Base-by-base conservation (phyloP, 176 grass and related monocot species). In the Echinochloa phyllopogon region DNA sequence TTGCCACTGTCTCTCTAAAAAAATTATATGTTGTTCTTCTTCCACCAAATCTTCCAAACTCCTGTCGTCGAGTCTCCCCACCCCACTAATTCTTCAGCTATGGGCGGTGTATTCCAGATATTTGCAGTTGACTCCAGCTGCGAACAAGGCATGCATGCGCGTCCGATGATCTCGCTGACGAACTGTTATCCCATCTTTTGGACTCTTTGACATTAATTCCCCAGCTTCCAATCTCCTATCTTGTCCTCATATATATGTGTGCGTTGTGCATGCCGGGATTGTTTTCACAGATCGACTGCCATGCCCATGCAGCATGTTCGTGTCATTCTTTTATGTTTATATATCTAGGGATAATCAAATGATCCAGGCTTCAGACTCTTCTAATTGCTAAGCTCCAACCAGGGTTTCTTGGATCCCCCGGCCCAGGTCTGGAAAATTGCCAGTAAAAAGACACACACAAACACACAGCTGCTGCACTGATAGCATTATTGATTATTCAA, bases 131-230 rank as follows among this genome's bases (percentile, higher is more conserved):
- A 86, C 75, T 86, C 25, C 15, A 21, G 76, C 55, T 27, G 21
- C 13, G 49, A 62, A 8, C 27, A 20, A 65, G 9, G 57, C 37
- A 82, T 52, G 45, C 59, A 12, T 51, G 69, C 53, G 17, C 39
- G 5, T 10, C 47, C 50, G 52, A 62, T 49, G 65, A 74, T 86
- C 76, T 42, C 51, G 84, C 76, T 86, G 44, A 86, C 53, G 67
- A 86, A 79, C 37, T 72, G 42, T 72, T 40, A 62, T 79, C 65
- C 43, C 69, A 70, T 24, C 16, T 65, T 55, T 74, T 86, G 76
- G 56, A 74, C 47, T 55, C 49, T 44, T 11, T 8, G 58, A 14
- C 84, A 64, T 80, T n/a, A 42, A 10, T 45, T 36, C 6, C 64
- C 39, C 14, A 4, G 18, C 17, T 10, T 8, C 41, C 53, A 27